These are phyloP conservation scores for Amanita muscaria DNA, from an alignment of 768 basidiomycete species.

Conservation along the genomic window DNA sequence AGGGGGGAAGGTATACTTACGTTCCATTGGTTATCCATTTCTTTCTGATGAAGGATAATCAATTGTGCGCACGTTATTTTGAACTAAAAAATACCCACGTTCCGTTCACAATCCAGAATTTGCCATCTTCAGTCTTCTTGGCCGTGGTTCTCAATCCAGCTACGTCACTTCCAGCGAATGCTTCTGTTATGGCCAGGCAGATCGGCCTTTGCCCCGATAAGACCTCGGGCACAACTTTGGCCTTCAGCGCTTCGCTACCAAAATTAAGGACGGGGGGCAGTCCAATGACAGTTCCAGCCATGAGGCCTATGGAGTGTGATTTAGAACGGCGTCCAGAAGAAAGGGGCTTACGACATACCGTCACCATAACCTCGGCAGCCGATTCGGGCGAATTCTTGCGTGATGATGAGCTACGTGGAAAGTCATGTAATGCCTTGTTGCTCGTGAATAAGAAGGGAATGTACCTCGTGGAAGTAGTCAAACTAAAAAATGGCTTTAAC, in stretches of 20 bases:
- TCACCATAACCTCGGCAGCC: slow-evolving; percentile 76
- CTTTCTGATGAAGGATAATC: slow-evolving; percentile 34
- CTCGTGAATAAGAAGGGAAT: not conserved
- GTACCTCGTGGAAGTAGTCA: slow-evolving; percentile 78
- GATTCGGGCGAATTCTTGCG: slow-evolving; percentile 66
- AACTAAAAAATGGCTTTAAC: slow-evolving; percentile 37
- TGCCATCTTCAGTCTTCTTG: slow-evolving; percentile 69
- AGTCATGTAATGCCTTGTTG: not conserved
- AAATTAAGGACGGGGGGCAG: slow-evolving; percentile 84
- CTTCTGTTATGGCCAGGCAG: slow-evolving; percentile 82
- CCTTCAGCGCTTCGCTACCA: slow-evolving; percentile 47
- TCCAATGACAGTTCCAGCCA: slow-evolving; percentile 73
- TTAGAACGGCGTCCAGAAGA: not conserved
- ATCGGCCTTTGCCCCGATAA: slow-evolving; percentile 71
- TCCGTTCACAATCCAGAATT: slow-evolving; percentile 74
- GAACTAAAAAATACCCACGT: slow-evolving; percentile 21
- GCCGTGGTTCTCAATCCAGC: slow-evolving; percentile 66
- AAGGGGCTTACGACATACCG: slow-evolving; percentile 29
- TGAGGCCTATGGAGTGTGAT: slow-evolving; percentile 29
- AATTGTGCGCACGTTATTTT: slow-evolving; percentile 1
- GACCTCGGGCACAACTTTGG: slow-evolving; percentile 53
- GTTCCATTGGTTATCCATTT: slow-evolving; percentile 81
- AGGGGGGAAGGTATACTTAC: slow-evolving; percentile 23
- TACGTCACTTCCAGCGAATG: slow-evolving; percentile 82
- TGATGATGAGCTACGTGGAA: slow-evolving; percentile 58